phyloP scores from a whole-genome alignment of 768 basidiomycete genomes.

The Boletus bicolor region DNA sequence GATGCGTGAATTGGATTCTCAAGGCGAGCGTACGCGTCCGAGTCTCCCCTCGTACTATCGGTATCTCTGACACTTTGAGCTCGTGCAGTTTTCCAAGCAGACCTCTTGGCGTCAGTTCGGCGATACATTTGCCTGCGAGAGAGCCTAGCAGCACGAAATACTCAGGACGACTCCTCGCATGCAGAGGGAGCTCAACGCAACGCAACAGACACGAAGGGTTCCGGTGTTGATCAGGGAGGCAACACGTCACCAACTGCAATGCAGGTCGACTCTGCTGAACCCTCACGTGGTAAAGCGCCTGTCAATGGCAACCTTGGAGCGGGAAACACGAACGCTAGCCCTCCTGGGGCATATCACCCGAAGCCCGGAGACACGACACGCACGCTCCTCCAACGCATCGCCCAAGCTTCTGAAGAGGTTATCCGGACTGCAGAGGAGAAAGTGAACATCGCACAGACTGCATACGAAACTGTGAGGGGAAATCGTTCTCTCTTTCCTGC shows the following conservation, averaged over 20 bases:
- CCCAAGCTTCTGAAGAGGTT: constrained; percentile 56
- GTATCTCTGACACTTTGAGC: constrained; percentile 1
- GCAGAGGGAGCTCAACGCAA: not conserved
- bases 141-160: constrained; percentile 18
- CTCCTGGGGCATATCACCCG: constrained; percentile 3
- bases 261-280: constrained; percentile 6
- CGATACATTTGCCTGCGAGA: constrained; percentile 44
- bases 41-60: not conserved
- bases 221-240: not conserved
- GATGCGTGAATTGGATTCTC: constrained; percentile 70
- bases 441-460: constrained; percentile 67
- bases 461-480: constrained; percentile 61
- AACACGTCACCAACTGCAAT: not conserved
- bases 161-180: not conserved
- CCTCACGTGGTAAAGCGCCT: not conserved
- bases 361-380: constrained; percentile 40
- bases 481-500: not conserved
- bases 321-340: not conserved
- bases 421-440: constrained; percentile 73
- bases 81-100: constrained; percentile 37
- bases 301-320: not conserved
- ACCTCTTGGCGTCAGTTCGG: constrained; percentile 44
- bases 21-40: constrained; percentile 47
- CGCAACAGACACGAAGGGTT: not conserved
- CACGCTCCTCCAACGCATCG: constrained; percentile 54